Base-by-base conservation (phyloP, 2,329 filamentous ascomycete species). In the Phoma herbarum region DNA sequence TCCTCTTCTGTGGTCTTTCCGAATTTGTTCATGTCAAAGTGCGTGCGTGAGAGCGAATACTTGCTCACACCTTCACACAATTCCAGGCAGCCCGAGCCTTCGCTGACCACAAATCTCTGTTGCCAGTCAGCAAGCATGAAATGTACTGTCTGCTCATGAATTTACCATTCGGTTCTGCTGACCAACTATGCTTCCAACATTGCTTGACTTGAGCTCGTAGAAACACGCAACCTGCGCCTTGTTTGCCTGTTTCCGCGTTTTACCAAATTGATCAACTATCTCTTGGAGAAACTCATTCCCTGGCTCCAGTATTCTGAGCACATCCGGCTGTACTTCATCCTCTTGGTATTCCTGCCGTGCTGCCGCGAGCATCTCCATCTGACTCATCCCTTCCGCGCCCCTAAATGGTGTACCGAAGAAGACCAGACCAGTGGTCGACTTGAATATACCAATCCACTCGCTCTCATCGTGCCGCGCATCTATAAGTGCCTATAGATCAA, bases 1-100 rank as follows among this genome's bases (percentile, higher is more conserved):
- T 41, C 37, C 23, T 69, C 67, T 47, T 67, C 68, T 39, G 45
- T 42, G 9, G 58, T 23, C 44, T 62, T 62, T 28, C 42, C 63
- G 41, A 69, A 70, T 50, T 71, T 68, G 52, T 71, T 71, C 62
- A 68, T 70, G 46, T 65, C 41, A 35, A 68, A 68, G 42, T 71
- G 64, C 11, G 61, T 67, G 22, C 67, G 60, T n/a, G 62, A 66
- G 11, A 71, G 60, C 43, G 65, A 67, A 49, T 23, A 56, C 44
- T 68, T 66, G 46, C 50, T 57, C 45, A 54, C 66, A 28, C 31
- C n/a, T 12, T 67, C 60, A 8, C 62, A 60, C 4, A 61, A 45
- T n/a, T 67, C 63, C 2, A 70, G 66, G 29, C 67, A 69, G 47
- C 67, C 65, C 53, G 66, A 60, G 52, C 47, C 56, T 57, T 69